Evolutionary conservation across 2,329 filamentous ascomycete genomes (phyloP).

Genomic region (Dactylella cylindrospora): DNA sequence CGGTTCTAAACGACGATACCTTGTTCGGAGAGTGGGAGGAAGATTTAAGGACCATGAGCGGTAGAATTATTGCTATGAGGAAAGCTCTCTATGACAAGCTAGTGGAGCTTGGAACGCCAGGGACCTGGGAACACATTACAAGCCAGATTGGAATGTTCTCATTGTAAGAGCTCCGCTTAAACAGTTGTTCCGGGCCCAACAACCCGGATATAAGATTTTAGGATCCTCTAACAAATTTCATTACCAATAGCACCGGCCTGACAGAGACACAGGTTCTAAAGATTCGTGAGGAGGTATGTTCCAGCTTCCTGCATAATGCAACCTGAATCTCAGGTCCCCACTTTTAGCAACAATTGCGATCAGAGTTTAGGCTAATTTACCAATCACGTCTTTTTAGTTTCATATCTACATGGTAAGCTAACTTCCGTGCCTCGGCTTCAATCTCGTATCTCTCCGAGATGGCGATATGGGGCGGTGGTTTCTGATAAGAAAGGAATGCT

Average conservation of each 20-base stretch:
- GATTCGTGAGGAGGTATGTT: constrained; percentile 76
- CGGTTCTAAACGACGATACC: constrained; percentile 81
- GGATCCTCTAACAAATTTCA: background rate
- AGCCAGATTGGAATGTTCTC: constrained; percentile 99
- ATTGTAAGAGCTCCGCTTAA: constrained; percentile 53
- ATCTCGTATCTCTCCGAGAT: constrained; percentile 1
- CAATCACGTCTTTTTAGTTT: constrained; percentile 58
- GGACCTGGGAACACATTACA: constrained; percentile 99
- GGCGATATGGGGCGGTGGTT: constrained; percentile 31
- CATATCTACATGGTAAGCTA: constrained; percentile 75
- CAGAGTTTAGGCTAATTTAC: constrained; percentile 27
- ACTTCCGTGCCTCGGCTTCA: too few relatives aligned
- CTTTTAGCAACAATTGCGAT: constrained; percentile 8
- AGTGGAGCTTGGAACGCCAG: constrained; percentile 89
- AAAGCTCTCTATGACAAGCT: constrained; percentile 91
- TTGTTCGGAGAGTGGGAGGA: constrained; percentile 92
- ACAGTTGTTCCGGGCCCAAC: background rate
- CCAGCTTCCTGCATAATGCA: background rate
- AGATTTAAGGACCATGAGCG: constrained; percentile 98
- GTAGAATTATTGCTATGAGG: constrained; percentile 98
- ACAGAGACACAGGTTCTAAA: constrained; percentile 86
- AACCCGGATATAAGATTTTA: background rate
- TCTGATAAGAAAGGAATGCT: constrained; percentile 9
- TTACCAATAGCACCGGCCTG: constrained; percentile 70
- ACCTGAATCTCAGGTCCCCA: constrained; percentile 1